Percentiles rank a stretch among this genome's conserved stretches.
phyloP scores from a whole-genome alignment of 768 basidiomycete species.

The Amanita polypyramis region DNA sequence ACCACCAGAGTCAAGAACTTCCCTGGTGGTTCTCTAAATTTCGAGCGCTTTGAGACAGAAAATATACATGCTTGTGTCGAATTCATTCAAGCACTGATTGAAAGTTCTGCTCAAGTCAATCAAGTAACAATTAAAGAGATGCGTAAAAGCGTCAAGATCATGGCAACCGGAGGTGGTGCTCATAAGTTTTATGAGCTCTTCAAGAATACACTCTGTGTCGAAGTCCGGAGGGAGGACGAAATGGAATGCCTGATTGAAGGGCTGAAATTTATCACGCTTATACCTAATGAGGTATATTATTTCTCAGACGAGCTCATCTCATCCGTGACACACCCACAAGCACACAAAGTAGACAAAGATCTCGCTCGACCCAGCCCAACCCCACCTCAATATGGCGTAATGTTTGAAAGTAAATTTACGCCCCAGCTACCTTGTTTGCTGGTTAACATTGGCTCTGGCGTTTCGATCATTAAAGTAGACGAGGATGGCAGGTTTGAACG shows the following conservation, averaged over 20 bases:
- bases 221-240: slow-evolving; percentile 89
- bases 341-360: slow-evolving; percentile 9
- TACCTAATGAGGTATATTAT: slow-evolving; percentile 96
- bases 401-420: slow-evolving; percentile 74
- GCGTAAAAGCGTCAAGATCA: slow-evolving; percentile 88
- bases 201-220: slow-evolving; percentile 61
- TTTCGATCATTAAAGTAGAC: slow-evolving; percentile 95
- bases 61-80: slow-evolving; percentile 74
- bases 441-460: slow-evolving; percentile 97
- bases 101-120: slow-evolving; percentile 77
- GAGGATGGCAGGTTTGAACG: slow-evolving; percentile 93
- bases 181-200: slow-evolving; percentile 89
- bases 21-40: slow-evolving; percentile 95
- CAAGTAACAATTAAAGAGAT: slow-evolving; percentile 84
- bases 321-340: slow-evolving; percentile 29
- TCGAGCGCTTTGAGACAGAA: slow-evolving; percentile 92
- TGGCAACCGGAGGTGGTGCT: slow-evolving; percentile 97
- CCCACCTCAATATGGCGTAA: slow-evolving; percentile 81
- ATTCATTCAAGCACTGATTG: slow-evolving; percentile 83
- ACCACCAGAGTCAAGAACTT: slow-evolving; percentile 37
- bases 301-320: slow-evolving; percentile 97
- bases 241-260: slow-evolving; percentile 99
- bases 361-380: slow-evolving; percentile 85
- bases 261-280: slow-evolving; percentile 89
- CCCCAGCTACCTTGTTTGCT: slow-evolving; percentile 92